Conservation (phyloP, 1,284 basidiomycete genomes). For the Retiboletus flavoniger region DNA sequence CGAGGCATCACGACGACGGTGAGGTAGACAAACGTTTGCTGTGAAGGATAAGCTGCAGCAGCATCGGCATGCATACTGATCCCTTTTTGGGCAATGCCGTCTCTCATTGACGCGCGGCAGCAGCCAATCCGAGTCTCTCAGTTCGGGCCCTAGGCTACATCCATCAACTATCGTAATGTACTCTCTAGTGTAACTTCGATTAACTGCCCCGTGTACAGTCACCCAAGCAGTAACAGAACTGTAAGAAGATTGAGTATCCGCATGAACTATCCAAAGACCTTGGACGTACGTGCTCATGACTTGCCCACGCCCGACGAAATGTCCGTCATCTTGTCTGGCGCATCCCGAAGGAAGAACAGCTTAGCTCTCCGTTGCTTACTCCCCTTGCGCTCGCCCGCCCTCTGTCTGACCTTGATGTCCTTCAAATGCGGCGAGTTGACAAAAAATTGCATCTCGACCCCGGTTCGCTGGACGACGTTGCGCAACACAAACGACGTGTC, state of each 20-base stretch:
- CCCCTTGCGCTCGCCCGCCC: slow-evolving; percentile 50
- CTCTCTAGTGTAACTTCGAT: slow-evolving; percentile 1
- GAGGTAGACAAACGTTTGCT: slow-evolving; percentile 10
- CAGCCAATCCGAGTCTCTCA: not conserved
- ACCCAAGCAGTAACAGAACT: slow-evolving; percentile 4
- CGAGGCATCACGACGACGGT: slow-evolving; percentile 49
- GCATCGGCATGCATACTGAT: slow-evolving; percentile 3
- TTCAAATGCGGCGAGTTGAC: slow-evolving; percentile 82
- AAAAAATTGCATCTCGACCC: slow-evolving; percentile 89
- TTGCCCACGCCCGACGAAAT: slow-evolving; percentile 58
- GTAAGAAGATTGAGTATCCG: slow-evolving; percentile 4
- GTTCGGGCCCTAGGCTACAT: slow-evolving; percentile 1
- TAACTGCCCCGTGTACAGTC: not conserved
- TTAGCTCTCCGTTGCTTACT: slow-evolving; percentile 70
- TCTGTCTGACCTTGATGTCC: slow-evolving; percentile 74
- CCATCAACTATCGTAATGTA: slow-evolving; percentile 14
- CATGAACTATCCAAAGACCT: not conserved
- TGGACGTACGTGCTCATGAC: slow-evolving; percentile 27
- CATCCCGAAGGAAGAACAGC: slow-evolving; percentile 73
- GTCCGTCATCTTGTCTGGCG: slow-evolving; percentile 78
- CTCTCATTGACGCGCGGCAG: not conserved
- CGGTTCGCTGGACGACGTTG: slow-evolving; percentile 85
- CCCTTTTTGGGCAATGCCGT: slow-evolving; percentile 17
- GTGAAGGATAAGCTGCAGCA: slow-evolving; percentile 18
- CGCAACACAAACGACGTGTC: slow-evolving; percentile 83